These are phyloP conservation scores for Lizonia empirigonia DNA, from an alignment of 2,329 filamentous ascomycete species.

Conservation along the genomic window DNA sequence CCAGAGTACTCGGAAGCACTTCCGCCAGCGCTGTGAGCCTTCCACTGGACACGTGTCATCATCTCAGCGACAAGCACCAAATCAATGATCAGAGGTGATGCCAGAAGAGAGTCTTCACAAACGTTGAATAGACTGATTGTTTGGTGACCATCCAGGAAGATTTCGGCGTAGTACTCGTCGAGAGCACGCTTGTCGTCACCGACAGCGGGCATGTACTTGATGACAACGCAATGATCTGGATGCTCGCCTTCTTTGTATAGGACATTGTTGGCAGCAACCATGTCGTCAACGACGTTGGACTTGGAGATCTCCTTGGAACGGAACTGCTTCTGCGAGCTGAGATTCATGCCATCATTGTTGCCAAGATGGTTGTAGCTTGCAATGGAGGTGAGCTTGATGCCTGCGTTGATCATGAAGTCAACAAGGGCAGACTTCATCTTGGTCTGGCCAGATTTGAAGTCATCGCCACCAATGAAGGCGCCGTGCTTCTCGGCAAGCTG, in stretches of 20 bases:
- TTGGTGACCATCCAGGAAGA: constrained; percentile 98
- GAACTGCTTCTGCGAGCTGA: constrained; percentile 97
- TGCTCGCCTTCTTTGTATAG: constrained; percentile 93
- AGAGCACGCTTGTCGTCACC: constrained; percentile 98
- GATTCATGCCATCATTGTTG: constrained; percentile 99
- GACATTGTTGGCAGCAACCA: constrained; percentile 94
- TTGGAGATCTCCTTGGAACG: constrained; percentile 99
- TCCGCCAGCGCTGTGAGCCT: constrained; percentile 59
- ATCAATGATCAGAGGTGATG: constrained; percentile 96
- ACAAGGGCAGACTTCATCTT: constrained; percentile 99
- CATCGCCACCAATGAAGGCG: constrained; percentile 94
- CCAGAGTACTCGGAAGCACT: constrained; percentile 75
- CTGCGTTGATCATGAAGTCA: constrained; percentile 97
- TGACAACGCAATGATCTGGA: constrained; percentile 97
- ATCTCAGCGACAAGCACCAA: constrained; percentile 91
- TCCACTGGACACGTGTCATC: constrained; percentile 98
- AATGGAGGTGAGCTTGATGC: constrained; percentile 98
- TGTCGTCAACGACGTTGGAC: constrained; percentile 98
- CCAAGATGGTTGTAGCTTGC: constrained; percentile 99
- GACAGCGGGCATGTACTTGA: constrained; percentile 99
- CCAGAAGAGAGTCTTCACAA: constrained; percentile 96
- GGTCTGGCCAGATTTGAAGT: constrained; percentile 99
- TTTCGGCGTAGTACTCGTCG: constrained; percentile 99
- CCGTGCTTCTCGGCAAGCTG: constrained; percentile 84
- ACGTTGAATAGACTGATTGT: constrained; percentile 99